Percentiles rank a stretch among this genome's conserved stretches.
These are phyloP conservation scores for Raphanus hybrid DNA, from an alignment of 441 rosid species.

Conservation along the genomic window DNA sequence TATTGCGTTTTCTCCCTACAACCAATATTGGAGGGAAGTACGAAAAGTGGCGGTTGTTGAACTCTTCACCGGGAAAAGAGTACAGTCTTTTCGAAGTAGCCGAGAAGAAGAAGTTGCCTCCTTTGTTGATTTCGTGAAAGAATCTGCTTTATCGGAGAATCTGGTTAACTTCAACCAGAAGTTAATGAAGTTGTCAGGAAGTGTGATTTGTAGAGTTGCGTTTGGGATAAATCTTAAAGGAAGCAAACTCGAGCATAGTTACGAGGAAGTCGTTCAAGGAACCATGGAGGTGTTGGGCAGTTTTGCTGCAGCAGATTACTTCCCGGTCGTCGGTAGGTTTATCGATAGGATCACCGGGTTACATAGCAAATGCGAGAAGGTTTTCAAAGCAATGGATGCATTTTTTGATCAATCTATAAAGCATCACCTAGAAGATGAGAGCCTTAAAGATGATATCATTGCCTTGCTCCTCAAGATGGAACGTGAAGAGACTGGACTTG, in stretches of 20 bases:
- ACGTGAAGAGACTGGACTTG: slow-evolving; percentile 27
- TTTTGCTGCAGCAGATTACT: slow-evolving; percentile 33
- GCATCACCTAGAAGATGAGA: slow-evolving; percentile 20
- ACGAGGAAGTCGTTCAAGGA: slow-evolving; percentile 26
- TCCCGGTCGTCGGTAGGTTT: slow-evolving; percentile 23
- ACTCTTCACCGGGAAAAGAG: slow-evolving; percentile 35
- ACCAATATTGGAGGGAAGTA: slow-evolving; percentile 33
- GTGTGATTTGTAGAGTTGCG: slow-evolving; percentile 31
- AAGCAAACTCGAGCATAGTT: slow-evolving; percentile 25
- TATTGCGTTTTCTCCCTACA: slow-evolving; percentile 16
- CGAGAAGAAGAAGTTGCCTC: slow-evolving; percentile 36
- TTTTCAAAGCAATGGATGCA: slow-evolving; percentile 12
- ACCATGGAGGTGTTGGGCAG: slow-evolving; percentile 28
- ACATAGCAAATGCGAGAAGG: slow-evolving; percentile 27
- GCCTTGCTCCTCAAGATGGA: slow-evolving; percentile 36
- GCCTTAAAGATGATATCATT: slow-evolving; percentile 30
- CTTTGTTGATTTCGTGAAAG: slow-evolving; percentile 5
- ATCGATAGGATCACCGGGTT: slow-evolving; percentile 31
- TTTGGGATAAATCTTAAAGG: slow-evolving; percentile 32
- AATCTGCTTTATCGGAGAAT: slow-evolving; percentile 22
- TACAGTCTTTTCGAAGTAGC: slow-evolving; percentile 29
- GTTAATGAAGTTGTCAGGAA: slow-evolving; percentile 25
- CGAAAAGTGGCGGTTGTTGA: slow-evolving; percentile 34
- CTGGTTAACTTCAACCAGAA: slow-evolving; percentile 19
- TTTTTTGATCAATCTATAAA: slow-evolving; percentile 34